These are phyloP conservation scores for Sugiyamaella floridensis DNA, from an alignment of 805 yeast species.

Conservation along the genomic window DNA sequence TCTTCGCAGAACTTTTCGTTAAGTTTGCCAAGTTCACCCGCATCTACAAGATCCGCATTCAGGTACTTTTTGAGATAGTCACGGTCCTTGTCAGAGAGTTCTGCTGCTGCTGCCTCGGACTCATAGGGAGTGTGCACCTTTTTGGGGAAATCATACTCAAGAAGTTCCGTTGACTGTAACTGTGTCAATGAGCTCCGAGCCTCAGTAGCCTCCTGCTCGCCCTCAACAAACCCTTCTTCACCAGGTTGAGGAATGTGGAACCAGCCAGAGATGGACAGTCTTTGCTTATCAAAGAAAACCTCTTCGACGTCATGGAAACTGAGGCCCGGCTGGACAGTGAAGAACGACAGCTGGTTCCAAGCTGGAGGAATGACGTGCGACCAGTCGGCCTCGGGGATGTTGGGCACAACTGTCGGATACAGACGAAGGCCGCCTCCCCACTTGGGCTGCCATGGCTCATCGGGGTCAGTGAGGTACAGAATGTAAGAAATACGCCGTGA, in stretches of 20 bases:
- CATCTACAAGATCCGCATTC: slow-evolving; percentile 45
- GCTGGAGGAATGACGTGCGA: slow-evolving; percentile 72
- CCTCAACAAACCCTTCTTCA: slow-evolving; percentile 75
- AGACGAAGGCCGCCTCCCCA: slow-evolving; percentile 91
- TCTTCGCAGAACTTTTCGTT: slow-evolving; percentile 53
- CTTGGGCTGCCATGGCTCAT: slow-evolving; percentile 76
- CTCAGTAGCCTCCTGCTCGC: slow-evolving; percentile 75
- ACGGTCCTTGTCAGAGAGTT: slow-evolving; percentile 38
- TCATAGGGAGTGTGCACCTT: slow-evolving; percentile 7
- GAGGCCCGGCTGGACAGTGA: slow-evolving; percentile 91
- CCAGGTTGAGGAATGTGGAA: slow-evolving; percentile 94
- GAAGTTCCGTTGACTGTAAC: slow-evolving; percentile 65
- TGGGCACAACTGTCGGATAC: slow-evolving; percentile 79
- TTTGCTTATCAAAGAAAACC: slow-evolving; percentile 81
- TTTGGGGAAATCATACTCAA: slow-evolving; percentile 79
- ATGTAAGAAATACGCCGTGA: slow-evolving; percentile 90
- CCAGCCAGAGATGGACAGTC: slow-evolving; percentile 97
- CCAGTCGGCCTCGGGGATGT: slow-evolving; percentile 80
- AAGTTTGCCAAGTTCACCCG: slow-evolving; percentile 37
- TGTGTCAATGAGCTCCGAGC: slow-evolving; percentile 72
- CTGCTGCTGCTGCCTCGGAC: slow-evolving; percentile 2
- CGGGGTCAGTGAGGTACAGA: slow-evolving; percentile 88
- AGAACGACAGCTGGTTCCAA: slow-evolving; percentile 93
- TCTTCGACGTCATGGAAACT: slow-evolving; percentile 98
- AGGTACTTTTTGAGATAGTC: slow-evolving; percentile 48